phyloP scores from a whole-genome alignment of 495 filamentous ascomycete genomes.

The Aspergillus sclerotiicarbonarius region DNA sequence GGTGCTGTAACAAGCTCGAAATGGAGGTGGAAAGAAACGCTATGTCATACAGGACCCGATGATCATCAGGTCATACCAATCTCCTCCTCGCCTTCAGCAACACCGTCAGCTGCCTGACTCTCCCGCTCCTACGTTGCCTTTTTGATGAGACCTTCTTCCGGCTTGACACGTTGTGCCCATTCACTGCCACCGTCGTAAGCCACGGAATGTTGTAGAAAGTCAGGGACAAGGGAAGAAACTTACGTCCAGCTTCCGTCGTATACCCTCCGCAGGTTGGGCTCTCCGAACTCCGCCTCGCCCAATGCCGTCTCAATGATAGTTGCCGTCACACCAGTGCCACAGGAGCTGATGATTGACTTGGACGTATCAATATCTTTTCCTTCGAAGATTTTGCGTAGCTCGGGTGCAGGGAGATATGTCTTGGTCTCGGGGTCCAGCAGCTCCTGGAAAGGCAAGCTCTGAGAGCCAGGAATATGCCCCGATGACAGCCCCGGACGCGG shows the following conservation, averaged over 20 bases:
- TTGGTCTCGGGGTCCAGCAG: conserved; percentile 81
- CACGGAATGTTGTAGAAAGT: conserved; percentile 3
- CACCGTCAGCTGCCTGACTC: not conserved
- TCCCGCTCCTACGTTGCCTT: conserved; percentile 36
- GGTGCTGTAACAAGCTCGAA: conserved; percentile 6
- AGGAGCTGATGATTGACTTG: conserved; percentile 85
- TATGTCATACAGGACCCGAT: conserved; percentile 6
- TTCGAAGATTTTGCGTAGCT: conserved; percentile 75
- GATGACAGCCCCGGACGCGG: conserved; percentile 83
- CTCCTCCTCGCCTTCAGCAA: not conserved
- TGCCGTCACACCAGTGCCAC: conserved; percentile 95
- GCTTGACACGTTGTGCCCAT: conserved; percentile 71
- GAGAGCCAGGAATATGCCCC: conserved; percentile 87
- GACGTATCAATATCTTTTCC: conserved; percentile 71
- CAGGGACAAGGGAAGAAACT: conserved; percentile 40
- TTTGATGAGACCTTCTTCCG: conserved; percentile 58
- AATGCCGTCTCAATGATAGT: conserved; percentile 87
- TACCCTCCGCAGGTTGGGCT: conserved; percentile 64
- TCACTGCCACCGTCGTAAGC: conserved; percentile 49
- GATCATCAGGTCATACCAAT: not conserved
- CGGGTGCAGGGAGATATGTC: conserved; percentile 66
- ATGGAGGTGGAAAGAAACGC: not conserved
- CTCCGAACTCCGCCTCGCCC: conserved; percentile 69
- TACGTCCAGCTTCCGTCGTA: conserved; percentile 99
- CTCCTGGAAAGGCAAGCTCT: conserved; percentile 75